Evolutionary conservation across 176 grass and related monocot species (phyloP).

Genomic region (Sorghum bicolor): Sorghum_bicolor_NCBIv3 NC_012871.2:75733501-75734000

Average conservation of each 20-base stretch:
- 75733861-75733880: conserved; percentile 51
- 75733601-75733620: conserved; percentile 49
- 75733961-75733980: conserved; percentile 66
- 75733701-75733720: conserved; percentile 37
- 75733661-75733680: conserved; percentile 82
- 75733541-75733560: background rate
- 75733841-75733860: conserved; percentile 48
- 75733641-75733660: conserved; percentile 85
- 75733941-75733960: conserved; percentile 63
- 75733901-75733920: conserved; percentile 54
- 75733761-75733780: conserved; percentile 54
- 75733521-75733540: conserved; percentile 35
- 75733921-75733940: conserved; percentile 65
- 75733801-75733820: conserved; percentile 48
- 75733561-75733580: conserved; percentile 2
- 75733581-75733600: conserved; percentile 75
- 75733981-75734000: conserved; percentile 63
- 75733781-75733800: conserved; percentile 60
- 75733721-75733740: conserved; percentile 47
- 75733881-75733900: conserved; percentile 67
- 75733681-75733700: conserved; percentile 51
- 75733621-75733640: conserved; percentile 65
- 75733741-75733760: conserved; percentile 47
- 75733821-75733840: conserved; percentile 61
- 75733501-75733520: no score